Conservation (phyloP, 148 eudicot species). For the Amaranthus palmeri region DNA sequence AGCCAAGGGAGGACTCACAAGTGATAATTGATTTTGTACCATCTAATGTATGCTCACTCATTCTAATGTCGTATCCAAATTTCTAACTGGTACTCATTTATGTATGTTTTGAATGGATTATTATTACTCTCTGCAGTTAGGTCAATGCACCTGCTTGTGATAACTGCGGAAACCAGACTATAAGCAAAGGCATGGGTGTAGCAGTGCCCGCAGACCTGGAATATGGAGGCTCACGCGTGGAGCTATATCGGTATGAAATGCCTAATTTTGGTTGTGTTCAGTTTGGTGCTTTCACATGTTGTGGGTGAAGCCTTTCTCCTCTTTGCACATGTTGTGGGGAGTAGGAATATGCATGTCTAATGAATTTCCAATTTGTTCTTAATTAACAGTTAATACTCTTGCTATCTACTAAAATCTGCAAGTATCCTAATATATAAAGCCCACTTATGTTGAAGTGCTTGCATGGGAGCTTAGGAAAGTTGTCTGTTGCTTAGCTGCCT, state of each 20-base stretch:
- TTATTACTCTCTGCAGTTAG: slow-evolving; percentile 49
- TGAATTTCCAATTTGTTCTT: no score
- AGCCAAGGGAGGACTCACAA: neutral
- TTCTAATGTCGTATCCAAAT: neutral
- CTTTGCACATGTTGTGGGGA: no score
- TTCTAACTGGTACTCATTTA: neutral
- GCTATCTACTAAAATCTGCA: no score
- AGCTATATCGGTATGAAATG: slow-evolving; percentile 68
- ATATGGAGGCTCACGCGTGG: slow-evolving; percentile 73
- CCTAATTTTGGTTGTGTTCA: neutral
- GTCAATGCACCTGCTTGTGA: slow-evolving; percentile 81
- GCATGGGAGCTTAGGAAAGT: no score
- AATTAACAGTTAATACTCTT: no score
- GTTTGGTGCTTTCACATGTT: neutral
- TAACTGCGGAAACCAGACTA: slow-evolving; percentile 61
- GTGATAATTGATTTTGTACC: neutral
- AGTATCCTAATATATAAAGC: no score
- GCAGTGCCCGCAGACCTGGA: slow-evolving; percentile 53
- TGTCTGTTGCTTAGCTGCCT: no score
- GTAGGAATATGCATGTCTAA: no score
- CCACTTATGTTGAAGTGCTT: no score
- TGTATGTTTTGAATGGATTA: slow-evolving; percentile 1
- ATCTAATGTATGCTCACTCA: neutral
- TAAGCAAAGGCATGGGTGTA: slow-evolving; percentile 54
- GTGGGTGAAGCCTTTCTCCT: neutral